These are phyloP conservation scores for Coccomyxa subellipsoidea DNA, from an alignment of 163 green algal genomes.

Conservation along the genomic window DNA sequence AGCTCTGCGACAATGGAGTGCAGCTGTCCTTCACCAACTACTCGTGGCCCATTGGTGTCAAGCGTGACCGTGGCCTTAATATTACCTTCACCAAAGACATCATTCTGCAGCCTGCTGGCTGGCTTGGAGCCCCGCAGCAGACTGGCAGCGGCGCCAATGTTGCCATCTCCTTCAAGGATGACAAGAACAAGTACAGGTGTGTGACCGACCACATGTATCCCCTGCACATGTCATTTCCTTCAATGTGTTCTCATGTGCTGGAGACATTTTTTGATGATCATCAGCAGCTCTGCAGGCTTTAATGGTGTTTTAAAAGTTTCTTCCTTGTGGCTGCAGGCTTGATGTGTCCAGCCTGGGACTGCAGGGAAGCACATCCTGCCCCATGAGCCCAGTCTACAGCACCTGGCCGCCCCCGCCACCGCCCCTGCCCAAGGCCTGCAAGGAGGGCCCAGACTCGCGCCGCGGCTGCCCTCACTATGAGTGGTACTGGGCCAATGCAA, in stretches of 20 bases:
- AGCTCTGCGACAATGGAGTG: conserved; percentile 4
- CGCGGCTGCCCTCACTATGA: conserved; percentile 12
- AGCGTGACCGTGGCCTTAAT: conserved; percentile 14
- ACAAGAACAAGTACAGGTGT: background rate
- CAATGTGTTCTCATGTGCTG: background rate
- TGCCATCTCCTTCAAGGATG: conserved; percentile 17
- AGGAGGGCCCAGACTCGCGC: background rate
- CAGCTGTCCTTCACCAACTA: conserved; percentile 13
- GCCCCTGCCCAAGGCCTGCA: conserved; percentile 2
- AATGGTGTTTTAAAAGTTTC: background rate
- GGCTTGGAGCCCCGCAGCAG: background rate
- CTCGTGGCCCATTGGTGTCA: conserved; percentile 11
- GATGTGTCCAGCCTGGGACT: conserved; percentile 16
- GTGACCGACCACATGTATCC: background rate
- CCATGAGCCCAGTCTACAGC: background rate
- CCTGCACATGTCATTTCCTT: background rate
- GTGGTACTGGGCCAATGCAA: conserved; percentile 13
- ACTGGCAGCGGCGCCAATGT: background rate
- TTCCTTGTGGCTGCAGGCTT: background rate
- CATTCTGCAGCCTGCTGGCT: conserved; percentile 1
- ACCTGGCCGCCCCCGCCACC: conserved; percentile 9
- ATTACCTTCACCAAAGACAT: conserved; percentile 13
- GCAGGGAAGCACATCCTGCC: background rate
- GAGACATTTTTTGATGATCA: background rate
- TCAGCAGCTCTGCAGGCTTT: no score